These are phyloP conservation scores for Solanum raphanifolium DNA, from an alignment of 257 asterid genomes.

Conservation along the genomic window DNA sequence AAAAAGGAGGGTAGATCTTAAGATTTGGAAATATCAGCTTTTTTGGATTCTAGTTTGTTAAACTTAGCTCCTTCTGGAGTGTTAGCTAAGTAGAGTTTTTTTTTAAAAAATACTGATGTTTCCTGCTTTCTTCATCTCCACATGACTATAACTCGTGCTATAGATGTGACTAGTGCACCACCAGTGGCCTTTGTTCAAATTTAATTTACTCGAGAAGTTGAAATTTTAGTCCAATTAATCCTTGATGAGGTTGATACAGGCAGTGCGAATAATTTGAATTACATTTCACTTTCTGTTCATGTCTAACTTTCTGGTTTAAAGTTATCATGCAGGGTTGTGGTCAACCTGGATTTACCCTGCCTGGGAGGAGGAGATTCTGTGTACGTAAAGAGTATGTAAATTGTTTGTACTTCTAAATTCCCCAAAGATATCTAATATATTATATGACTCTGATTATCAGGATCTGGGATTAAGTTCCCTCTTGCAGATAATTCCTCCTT, in stretches of 20 bases:
- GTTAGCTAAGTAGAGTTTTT: background rate
- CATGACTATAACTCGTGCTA: background rate
- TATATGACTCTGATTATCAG: background rate
- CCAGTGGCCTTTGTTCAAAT: background rate
- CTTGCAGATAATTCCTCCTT: background rate
- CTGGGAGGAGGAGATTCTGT: conserved; percentile 76
- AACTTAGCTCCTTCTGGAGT: background rate
- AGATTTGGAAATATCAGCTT: background rate
- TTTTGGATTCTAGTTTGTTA: background rate
- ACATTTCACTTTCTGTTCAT: background rate
- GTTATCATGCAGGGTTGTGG: conserved; percentile 61
- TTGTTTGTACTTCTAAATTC: background rate
- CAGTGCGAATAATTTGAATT: background rate
- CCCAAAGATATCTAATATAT: background rate
- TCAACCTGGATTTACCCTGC: conserved; percentile 86
- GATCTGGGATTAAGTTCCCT: background rate
- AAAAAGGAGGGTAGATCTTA: background rate
- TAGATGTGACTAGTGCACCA: background rate
- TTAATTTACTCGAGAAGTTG: background rate
- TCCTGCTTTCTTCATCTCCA: background rate
- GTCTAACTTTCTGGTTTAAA: conserved; percentile 3
- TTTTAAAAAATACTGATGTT: background rate
- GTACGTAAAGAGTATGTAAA: conserved; percentile 21
- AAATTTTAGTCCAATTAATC: background rate
- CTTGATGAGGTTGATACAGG: background rate